phyloP scores from a whole-genome alignment of 345 rosid species.

The Eutrema heterophyllum region DNA sequence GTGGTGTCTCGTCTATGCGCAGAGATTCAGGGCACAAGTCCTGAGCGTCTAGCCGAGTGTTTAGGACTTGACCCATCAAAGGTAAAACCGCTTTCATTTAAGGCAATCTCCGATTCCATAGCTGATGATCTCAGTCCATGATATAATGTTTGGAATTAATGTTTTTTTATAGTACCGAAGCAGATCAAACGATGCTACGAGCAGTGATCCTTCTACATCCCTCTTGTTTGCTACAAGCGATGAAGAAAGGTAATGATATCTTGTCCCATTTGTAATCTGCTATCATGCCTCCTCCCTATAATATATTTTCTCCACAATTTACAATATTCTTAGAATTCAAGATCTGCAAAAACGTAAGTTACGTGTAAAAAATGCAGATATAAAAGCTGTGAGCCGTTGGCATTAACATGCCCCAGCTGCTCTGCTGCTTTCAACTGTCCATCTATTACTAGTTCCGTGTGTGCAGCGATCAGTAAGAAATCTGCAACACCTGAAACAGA shows the following conservation, averaged over 20 bases:
- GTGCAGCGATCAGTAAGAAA: slow-evolving; percentile 31
- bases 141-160: not conserved
- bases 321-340: not conserved
- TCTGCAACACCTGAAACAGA: slow-evolving; percentile 40
- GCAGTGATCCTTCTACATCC: slow-evolving; percentile 48
- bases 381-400: slow-evolving; percentile 67
- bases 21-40: slow-evolving; percentile 94
- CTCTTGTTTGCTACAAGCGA: slow-evolving; percentile 61
- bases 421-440: slow-evolving; percentile 71
- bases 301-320: not conserved
- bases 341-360: not conserved
- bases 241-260: slow-evolving; percentile 64
- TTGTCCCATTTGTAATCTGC: not conserved
- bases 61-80: slow-evolving; percentile 94
- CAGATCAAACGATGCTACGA: slow-evolving; percentile 47
- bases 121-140: not conserved
- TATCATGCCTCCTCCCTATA: not conserved
- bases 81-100: slow-evolving; percentile 42
- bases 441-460: slow-evolving; percentile 52
- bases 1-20: slow-evolving; percentile 94
- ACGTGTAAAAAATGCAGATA: slow-evolving; percentile 46
- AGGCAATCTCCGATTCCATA: not conserved
- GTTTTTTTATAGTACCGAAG: slow-evolving; percentile 52
- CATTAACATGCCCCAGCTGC: slow-evolving; percentile 83
- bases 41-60: slow-evolving; percentile 91